These are phyloP conservation scores for Candida suzukii DNA, from an alignment of 805 yeast genomes.

Conservation along the genomic window DNA sequence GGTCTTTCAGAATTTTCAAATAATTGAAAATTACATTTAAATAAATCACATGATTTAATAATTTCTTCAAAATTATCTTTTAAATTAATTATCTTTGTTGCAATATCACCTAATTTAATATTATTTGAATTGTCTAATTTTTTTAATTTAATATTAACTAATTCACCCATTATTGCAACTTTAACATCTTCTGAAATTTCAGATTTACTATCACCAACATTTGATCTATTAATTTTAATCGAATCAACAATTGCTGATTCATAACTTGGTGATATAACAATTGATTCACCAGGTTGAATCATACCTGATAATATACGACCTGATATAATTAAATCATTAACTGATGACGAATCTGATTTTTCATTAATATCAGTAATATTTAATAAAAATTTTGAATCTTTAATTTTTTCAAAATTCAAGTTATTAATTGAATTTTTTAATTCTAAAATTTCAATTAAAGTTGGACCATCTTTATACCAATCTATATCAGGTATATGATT, in stretches of 20 bases:
- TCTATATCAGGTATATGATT: conserved; percentile 17
- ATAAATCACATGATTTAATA: conserved; percentile 39
- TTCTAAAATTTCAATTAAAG: conserved; percentile 35
- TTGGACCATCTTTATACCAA: conserved; percentile 41
- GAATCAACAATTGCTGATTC: conserved; percentile 35
- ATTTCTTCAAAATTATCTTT: conserved; percentile 30
- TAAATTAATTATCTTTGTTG: conserved; percentile 24
- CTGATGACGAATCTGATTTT: conserved; percentile 34
- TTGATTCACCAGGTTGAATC: conserved; percentile 64
- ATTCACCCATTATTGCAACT: conserved; percentile 49
- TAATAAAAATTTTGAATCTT: conserved; percentile 43
- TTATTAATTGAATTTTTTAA: conserved; percentile 16
- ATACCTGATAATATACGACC: conserved; percentile 68
- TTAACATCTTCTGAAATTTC: conserved; percentile 13
- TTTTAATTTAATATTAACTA: conserved; percentile 37
- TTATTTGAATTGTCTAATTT: conserved; percentile 30
- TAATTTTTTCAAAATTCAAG: conserved; percentile 7
- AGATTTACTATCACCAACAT: conserved; percentile 15
- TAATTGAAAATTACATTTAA: conserved; percentile 49
- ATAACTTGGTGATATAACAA: conserved; percentile 48
- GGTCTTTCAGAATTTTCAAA: conserved; percentile 65
- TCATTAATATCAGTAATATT: conserved; percentile 58
- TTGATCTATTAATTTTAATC: conserved; percentile 17
- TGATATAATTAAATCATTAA: conserved; percentile 34
- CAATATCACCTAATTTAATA: conserved; percentile 62